Percentiles rank a stretch among this genome's conserved stretches.
These are phyloP conservation scores for Coleophoma cylindrospora DNA, from an alignment of 2,329 filamentous ascomycete species.

Conservation along the genomic window DNA sequence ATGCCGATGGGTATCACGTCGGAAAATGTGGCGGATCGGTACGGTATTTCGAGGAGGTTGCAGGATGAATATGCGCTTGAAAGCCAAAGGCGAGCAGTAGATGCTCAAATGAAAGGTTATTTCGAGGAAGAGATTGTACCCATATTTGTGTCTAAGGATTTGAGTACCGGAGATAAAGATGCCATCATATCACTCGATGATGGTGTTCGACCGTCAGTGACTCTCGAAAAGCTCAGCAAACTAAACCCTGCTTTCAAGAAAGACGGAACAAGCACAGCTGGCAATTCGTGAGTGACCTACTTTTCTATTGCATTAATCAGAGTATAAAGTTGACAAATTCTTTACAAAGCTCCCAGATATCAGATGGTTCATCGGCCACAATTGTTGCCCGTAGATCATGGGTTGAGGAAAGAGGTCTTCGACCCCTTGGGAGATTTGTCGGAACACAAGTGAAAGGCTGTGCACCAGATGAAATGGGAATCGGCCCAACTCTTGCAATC, in stretches of 20 bases:
- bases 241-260: slow-evolving; percentile 61
- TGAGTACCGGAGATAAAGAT: slow-evolving; percentile 29
- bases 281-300: slow-evolving; percentile 39
- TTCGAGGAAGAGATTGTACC: slow-evolving; percentile 61
- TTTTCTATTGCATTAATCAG: not conserved
- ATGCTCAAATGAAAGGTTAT: slow-evolving; percentile 51
- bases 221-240: slow-evolving; percentile 50
- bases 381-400: slow-evolving; percentile 60
- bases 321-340: not conserved
- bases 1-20: slow-evolving; percentile 66
- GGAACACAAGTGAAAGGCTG: slow-evolving; percentile 60
- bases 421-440: slow-evolving; percentile 61
- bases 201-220: slow-evolving; percentile 54
- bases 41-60: slow-evolving; percentile 51
- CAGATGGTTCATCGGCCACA: slow-evolving; percentile 58
- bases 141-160: slow-evolving; percentile 45
- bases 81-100: slow-evolving; percentile 53
- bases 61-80: slow-evolving; percentile 60
- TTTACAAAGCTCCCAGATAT: slow-evolving; percentile 46
- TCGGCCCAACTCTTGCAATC: slow-evolving; percentile 60
- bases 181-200: slow-evolving; percentile 52
- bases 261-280: slow-evolving; percentile 56
- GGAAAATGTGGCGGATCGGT: slow-evolving; percentile 61
- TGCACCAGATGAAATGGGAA: slow-evolving; percentile 63
- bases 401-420: slow-evolving; percentile 52